These are phyloP conservation scores for Pleurotus salmoneostramineus DNA, from an alignment of 768 basidiomycete species.

Conservation along the genomic window DNA sequence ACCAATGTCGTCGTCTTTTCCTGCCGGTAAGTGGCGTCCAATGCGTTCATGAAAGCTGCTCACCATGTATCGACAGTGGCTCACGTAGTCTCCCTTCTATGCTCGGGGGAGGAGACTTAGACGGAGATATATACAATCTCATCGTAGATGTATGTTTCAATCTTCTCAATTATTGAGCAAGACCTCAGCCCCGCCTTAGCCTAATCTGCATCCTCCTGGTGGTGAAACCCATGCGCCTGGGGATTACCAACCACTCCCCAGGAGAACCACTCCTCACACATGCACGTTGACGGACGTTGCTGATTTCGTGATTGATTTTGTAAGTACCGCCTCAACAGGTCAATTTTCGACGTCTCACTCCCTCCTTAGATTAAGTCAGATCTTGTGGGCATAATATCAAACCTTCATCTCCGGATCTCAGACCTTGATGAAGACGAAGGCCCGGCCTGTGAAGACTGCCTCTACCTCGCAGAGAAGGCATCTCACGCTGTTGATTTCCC, in stretches of 20 bases:
- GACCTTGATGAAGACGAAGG: slow-evolving; percentile 25
- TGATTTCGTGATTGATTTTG: slow-evolving; percentile 46
- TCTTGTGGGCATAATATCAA: slow-evolving; percentile 36
- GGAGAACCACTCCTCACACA: slow-evolving; percentile 22
- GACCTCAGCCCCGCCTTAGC: slow-evolving; percentile 14
- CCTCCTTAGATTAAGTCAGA: slow-evolving; percentile 27
- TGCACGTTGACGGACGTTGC: slow-evolving; percentile 40
- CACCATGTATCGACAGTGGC: slow-evolving; percentile 24
- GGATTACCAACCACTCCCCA: slow-evolving; percentile 30
- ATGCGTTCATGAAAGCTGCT: neutral
- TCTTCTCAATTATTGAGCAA: neutral
- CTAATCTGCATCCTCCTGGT: slow-evolving; percentile 22
- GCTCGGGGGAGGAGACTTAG: slow-evolving; percentile 52
- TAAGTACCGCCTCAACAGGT: slow-evolving; percentile 16
- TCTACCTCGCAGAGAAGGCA: slow-evolving; percentile 38
- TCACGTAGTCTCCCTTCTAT: slow-evolving; percentile 38
- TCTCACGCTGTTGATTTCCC: slow-evolving; percentile 47
- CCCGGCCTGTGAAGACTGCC: slow-evolving; percentile 29
- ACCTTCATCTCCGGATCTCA: slow-evolving; percentile 37
- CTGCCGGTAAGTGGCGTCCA: slow-evolving; percentile 29
- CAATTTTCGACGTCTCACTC: too few species aligned
- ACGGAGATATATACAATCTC: slow-evolving; percentile 50
- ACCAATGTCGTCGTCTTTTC: slow-evolving; percentile 49
- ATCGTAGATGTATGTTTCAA: slow-evolving; percentile 32
- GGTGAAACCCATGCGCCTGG: slow-evolving; percentile 24